phyloP scores from a whole-genome alignment of 106 monocot genomes.

The Amphibolis antarctica region DNA sequence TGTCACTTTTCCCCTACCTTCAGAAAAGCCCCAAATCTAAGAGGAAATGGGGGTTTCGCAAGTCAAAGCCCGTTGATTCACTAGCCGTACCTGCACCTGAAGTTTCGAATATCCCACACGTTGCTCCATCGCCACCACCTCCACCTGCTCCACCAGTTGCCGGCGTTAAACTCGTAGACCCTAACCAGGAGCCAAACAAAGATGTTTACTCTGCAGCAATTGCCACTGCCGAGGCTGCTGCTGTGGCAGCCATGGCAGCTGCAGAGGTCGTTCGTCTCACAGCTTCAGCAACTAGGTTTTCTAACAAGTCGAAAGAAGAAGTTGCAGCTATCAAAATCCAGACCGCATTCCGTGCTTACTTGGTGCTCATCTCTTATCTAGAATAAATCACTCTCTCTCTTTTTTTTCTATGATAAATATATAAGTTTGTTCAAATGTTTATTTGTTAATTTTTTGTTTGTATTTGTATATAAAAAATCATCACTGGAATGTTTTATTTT shows the following conservation, averaged over 20 bases:
- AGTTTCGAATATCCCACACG: conserved; percentile 3
- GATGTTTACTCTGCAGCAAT: conserved; percentile 13
- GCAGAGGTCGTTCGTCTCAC: conserved; percentile 29
- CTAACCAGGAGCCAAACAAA: conserved; percentile 15
- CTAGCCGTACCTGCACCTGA: conserved; percentile 13
- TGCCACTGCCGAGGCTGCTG: conserved; percentile 24
- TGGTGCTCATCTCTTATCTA: no score
- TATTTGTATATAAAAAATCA: no score
- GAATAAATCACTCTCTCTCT: background rate
- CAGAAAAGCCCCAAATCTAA: conserved; percentile 18
- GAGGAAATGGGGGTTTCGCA: conserved; percentile 22
- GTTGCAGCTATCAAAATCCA: conserved; percentile 10
- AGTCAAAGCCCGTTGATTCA: conserved; percentile 17
- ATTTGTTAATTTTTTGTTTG: background rate
- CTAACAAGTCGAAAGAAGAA: conserved; percentile 14
- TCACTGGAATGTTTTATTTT: no score
- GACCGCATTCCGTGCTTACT: conserved; percentile 8
- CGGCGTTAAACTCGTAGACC: conserved; percentile 27
- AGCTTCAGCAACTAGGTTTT: background rate
- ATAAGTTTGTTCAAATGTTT: background rate
- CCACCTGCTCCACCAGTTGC: conserved; percentile 15
- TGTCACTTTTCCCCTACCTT: background rate
- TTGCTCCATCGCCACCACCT: conserved; percentile 6
- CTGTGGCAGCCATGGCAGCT: conserved; percentile 19
- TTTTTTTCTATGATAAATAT: no score